These are phyloP conservation scores for Smallanthus sonchifolius DNA, from an alignment of 129 eudicot genomes.

Conservation along the genomic window DNA sequence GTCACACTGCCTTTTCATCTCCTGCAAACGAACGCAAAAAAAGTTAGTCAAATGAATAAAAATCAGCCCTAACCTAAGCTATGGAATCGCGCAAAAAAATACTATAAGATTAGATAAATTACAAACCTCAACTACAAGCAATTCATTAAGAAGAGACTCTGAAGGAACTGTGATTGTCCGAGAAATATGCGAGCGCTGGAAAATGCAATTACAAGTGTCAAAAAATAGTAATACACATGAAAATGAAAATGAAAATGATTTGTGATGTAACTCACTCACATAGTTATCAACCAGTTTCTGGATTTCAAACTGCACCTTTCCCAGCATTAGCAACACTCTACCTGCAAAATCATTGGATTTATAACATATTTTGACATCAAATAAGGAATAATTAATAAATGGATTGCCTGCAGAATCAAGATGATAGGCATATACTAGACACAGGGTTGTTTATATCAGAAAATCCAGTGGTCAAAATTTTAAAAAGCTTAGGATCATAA, in stretches of 20 bases:
- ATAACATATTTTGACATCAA: too few relatives aligned
- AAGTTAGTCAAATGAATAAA: too few relatives aligned
- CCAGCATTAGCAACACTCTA: slow-evolving; percentile 70
- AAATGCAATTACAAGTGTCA: background rate
- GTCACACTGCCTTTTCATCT: slow-evolving; percentile 79
- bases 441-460: too few relatives aligned
- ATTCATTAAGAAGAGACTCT: slow-evolving; percentile 88
- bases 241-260: background rate
- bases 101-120: background rate
- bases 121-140: slow-evolving; percentile 80
- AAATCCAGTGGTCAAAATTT: too few relatives aligned
- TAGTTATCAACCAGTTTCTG: slow-evolving; percentile 71
- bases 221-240: background rate
- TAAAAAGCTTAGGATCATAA: too few relatives aligned
- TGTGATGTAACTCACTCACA: slow-evolving; percentile 31
- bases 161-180: slow-evolving; percentile 84
- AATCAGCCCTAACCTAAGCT: background rate
- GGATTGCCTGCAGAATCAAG: too few relatives aligned
- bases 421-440: too few relatives aligned
- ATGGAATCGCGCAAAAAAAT: background rate
- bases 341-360: slow-evolving; percentile 36
- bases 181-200: slow-evolving; percentile 74
- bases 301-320: slow-evolving; percentile 74
- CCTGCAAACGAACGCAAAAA: slow-evolving; percentile 38
- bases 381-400: too few relatives aligned